A percentile compares a stretch with the other conserved stretches of the same genome.
These are phyloP conservation scores for Mollisia scopiformis DNA, from an alignment of 2,329 filamentous ascomycete species.

Conservation along the genomic window DNA sequence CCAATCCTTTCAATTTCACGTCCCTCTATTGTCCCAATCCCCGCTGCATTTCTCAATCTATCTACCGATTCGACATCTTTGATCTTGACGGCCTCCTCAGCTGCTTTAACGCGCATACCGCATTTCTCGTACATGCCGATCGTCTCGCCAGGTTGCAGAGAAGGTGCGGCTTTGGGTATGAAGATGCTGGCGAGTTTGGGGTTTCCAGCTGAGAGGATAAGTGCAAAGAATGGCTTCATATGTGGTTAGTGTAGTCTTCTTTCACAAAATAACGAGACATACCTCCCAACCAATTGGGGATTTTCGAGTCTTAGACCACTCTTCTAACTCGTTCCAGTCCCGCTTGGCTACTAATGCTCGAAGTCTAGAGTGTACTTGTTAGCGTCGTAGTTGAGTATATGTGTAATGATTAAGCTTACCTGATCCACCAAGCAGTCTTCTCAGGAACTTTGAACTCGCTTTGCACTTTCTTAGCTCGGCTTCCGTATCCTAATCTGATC, in stretches of 20 bases:
- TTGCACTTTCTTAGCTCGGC: constrained; percentile 85
- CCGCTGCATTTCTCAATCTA: constrained; percentile 73
- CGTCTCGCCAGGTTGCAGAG: constrained; percentile 65
- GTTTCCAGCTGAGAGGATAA: constrained; percentile 86
- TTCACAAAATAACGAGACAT: not conserved
- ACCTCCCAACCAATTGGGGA: constrained; percentile 92
- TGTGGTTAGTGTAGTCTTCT: constrained; percentile 2
- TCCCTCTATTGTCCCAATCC: constrained; percentile 65
- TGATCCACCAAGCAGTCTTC: constrained; percentile 85
- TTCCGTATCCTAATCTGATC: constrained; percentile 78
- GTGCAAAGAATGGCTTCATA: constrained; percentile 81
- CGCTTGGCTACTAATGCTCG: constrained; percentile 87
- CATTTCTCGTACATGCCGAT: constrained; percentile 97
- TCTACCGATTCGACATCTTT: constrained; percentile 80
- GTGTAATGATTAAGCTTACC: constrained; percentile 44
- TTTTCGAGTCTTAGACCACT: constrained; percentile 75
- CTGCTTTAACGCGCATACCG: constrained; percentile 84
- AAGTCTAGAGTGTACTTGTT: constrained; percentile 52
- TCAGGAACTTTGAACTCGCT: constrained; percentile 92
- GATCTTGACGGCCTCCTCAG: constrained; percentile 83
- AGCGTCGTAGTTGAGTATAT: not conserved
- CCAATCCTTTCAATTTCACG: constrained; percentile 83
- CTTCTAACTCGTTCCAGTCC: constrained; percentile 92
- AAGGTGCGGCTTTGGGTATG: constrained; percentile 75
- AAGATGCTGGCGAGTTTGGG: constrained; percentile 82